Percentiles rank a stretch among this genome's conserved stretches.
Conservation (phyloP, 345 rosid genomes). For the Luvunga scandens region DNA sequence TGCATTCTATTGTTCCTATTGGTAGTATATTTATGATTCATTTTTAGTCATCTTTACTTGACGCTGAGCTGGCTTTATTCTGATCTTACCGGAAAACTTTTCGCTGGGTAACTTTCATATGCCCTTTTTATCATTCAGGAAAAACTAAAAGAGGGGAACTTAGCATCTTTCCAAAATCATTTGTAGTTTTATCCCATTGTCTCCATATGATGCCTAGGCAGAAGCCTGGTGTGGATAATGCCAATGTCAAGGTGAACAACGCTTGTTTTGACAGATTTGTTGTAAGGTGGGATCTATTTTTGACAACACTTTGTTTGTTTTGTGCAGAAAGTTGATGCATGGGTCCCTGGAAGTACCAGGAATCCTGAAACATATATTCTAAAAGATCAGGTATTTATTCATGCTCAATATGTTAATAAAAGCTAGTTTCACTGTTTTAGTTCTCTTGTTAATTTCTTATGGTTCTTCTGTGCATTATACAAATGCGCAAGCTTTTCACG, state of each 20-base stretch:
- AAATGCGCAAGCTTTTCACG: not conserved
- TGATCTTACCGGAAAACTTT: not conserved
- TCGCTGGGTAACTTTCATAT: not conserved
- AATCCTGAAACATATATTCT: constrained; percentile 79
- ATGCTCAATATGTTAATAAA: not conserved
- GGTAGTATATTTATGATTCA: not conserved
- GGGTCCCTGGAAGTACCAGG: constrained; percentile 72
- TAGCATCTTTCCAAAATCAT: constrained; percentile 70
- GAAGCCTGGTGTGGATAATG: constrained; percentile 46
- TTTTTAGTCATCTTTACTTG: not conserved
- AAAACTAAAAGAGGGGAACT: constrained; percentile 94
- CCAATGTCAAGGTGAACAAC: constrained; percentile 45
- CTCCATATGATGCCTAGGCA: constrained; percentile 96
- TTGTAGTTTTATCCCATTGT: constrained; percentile 76
- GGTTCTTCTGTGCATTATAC: not conserved
- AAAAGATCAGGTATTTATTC: constrained; percentile 78
- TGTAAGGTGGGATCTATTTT: not conserved
- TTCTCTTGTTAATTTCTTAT: constrained; percentile 4
- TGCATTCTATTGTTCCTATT: not conserved
- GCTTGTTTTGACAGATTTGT: not conserved
- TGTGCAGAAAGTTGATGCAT: constrained; percentile 59
- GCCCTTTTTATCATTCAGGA: constrained; percentile 38
- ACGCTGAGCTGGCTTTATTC: not conserved
- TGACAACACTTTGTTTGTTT: constrained; percentile 15
- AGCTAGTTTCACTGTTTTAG: not conserved